phyloP scores from a whole-genome alignment of 169 alveolate genomes.

The Amoebophrya sp. region DNA sequence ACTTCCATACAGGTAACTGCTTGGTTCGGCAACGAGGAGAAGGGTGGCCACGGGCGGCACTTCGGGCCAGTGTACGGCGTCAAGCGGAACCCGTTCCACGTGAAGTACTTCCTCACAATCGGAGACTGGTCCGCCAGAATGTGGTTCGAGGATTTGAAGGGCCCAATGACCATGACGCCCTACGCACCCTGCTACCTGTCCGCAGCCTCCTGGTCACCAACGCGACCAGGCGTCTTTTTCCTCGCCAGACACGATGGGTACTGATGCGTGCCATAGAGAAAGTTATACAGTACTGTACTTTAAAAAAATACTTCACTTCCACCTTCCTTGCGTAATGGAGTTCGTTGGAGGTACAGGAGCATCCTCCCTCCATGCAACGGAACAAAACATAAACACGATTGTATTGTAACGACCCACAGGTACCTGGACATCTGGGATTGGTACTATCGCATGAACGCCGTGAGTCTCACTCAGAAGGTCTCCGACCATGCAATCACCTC shows the following conservation, averaged over 20 bases:
- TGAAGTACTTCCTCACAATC: constrained; percentile 76
- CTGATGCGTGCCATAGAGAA: too few relatives aligned
- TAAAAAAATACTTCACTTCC: too few relatives aligned
- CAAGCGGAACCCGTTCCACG: constrained; percentile 65
- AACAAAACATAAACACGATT: too few relatives aligned
- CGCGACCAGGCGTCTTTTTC: constrained; percentile 21
- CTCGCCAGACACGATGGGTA: neutral
- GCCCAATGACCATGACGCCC: constrained; percentile 81
- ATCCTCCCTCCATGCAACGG: too few relatives aligned
- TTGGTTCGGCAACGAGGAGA: constrained; percentile 60
- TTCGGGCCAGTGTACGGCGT: constrained; percentile 73
- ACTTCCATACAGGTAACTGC: neutral
- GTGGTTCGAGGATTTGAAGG: constrained; percentile 72
- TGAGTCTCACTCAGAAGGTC: neutral
- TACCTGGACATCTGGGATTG: neutral
- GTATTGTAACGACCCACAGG: too few relatives aligned
- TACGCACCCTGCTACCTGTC: constrained; percentile 54
- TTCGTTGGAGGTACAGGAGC: too few relatives aligned
- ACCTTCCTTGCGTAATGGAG: too few relatives aligned
- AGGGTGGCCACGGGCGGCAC: constrained; percentile 55
- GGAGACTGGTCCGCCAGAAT: constrained; percentile 85
- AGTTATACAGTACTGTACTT: too few relatives aligned
- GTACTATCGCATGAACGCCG: neutral
- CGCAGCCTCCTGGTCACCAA: constrained; percentile 28
- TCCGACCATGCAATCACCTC: neutral